Base-by-base conservation (phyloP, 1,284 basidiomycete species). In the Porodaedalea pini region DNA sequence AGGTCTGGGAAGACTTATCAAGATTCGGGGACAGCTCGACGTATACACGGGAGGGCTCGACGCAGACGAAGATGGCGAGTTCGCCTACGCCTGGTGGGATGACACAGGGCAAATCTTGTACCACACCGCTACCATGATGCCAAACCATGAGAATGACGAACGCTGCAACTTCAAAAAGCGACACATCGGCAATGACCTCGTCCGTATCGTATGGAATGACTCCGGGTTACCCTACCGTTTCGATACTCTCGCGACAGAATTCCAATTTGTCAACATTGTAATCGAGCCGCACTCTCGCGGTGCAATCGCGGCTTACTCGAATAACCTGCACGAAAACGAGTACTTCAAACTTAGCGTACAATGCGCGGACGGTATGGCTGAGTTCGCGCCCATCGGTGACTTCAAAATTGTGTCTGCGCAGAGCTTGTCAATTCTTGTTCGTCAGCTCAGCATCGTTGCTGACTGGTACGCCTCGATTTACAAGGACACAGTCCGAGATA, bases 61-160 rank as follows among this genome's bases (percentile, higher is more conserved):
- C 69, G 84, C 90, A 4, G 86, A 90, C 62, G 85, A 89, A 65
- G 94, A 98, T 69, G 86, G 90, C 21, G 93, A 98, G 71, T 96
- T 94, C 67, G 91, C 94, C 0, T 99, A 99, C 67, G 94, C 95
- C 0, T 99, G 96, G 95, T 95, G 94, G 88, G 94, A 99, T 71
- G 94, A 98, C 67, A 95, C 98, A 44, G 88, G 90, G 15, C 97
- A 99, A 69, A 85, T 98, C 59, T 80, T 98, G 53, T 99, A 93
- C 71, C 97, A 99, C 71, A 90, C 94, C 0, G 91, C 96, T 2
- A 99, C 97, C 1, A 85, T 99, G 74, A 99, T 99, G 97, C 97
- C 97, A 2, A 89, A 85, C 52, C 71, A 76, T n/a, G 69, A 79
- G 4, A 71, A 80, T 54, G 88, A 94, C 67, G 81, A 83, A 0